Evolutionary conservation across 192 early-diverging fungal genomes (phyloP), one percentile per base, ranked within the genome.

Genomic region (Chytriomyces sp.): DNA sequence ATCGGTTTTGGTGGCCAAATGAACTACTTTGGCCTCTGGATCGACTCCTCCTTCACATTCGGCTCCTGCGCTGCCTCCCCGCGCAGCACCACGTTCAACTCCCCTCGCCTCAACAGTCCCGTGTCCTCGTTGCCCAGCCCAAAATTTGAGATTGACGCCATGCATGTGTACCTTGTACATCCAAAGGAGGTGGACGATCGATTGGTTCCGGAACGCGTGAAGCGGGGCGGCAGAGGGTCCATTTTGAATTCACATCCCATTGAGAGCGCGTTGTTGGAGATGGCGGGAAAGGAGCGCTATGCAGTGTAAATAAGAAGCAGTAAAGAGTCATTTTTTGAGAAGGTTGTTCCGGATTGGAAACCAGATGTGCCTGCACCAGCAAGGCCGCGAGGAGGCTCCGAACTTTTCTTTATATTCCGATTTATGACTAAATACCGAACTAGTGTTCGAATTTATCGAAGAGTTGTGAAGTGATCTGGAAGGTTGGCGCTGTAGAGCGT

Each of bases 211-310:
- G 52, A 56, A 10, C 19, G 30, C 5, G 56, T 32, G 56, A 54
- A 54, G 32, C 12, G 40, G 4, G 62, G 62, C 31, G 59, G 59
- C 8, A 28, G 54, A 26, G 59, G 32, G 31, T 39, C 33, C 28
- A 37, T 68, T 17, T 22, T 68, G 52, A 53, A 55, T 56, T 53
- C 52, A 33, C 6, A 68, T 38, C 52, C 65, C 4, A 17, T 56
- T 12, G 65, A 68, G 52, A 68, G 65, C 28, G 65, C 65, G 44
- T 68, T 68, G 52, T 56, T 68, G 65, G 65, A 68, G 33, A 68
- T 68, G 65, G 65, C 65, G 19, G 65, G 65, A 25, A 53, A 37
- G n/a, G 65, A 53, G 65, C 44, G 44, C 52, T 37, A 55, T 68
- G 26, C 10, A n/a, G n/a, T n/a, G n/a, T n/a, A n/a, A n/a, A n/a